Conservation (phyloP, 140 eudicot genomes). For the Erigeron philadelphicus region DNA sequence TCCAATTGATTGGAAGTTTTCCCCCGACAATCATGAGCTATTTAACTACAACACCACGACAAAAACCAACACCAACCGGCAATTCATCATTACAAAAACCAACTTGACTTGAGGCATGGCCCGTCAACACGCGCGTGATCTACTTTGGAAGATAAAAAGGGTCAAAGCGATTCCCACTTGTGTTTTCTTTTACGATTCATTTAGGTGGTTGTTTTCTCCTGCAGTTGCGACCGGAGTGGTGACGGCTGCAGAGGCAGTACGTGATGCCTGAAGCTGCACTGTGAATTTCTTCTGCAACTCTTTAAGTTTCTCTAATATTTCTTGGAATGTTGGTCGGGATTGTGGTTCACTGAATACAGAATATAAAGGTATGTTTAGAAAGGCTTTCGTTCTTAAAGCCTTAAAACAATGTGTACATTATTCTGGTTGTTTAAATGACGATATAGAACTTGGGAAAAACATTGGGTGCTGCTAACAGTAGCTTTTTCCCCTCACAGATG, state of each 20-base stretch:
- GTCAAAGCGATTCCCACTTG: conserved; percentile 24
- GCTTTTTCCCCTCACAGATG: too few species aligned
- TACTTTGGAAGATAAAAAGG: conserved; percentile 22
- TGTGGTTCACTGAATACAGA: conserved; percentile 60
- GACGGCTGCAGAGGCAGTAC: conserved; percentile 27
- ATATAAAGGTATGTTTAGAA: neutral
- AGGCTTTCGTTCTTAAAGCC: neutral
- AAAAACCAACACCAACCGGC: neutral
- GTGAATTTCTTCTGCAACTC: conserved; percentile 58
- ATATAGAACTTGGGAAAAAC: too few species aligned
- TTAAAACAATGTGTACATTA: neutral
- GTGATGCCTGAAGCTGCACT: conserved; percentile 50
- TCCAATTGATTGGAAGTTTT: conserved; percentile 14
- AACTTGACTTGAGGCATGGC: conserved; percentile 24
- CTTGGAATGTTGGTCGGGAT: conserved; percentile 82
- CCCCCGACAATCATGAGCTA: neutral
- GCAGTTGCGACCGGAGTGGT: conserved; percentile 16
- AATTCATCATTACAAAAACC: conserved; percentile 31
- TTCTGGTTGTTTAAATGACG: neutral
- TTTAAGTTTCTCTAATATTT: conserved; percentile 71
- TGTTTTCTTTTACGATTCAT: conserved; percentile 20
- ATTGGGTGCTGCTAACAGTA: too few species aligned
- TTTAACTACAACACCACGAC: conserved; percentile 12
- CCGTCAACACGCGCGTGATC: conserved; percentile 8
- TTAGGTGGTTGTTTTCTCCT: conserved; percentile 26